Evolutionary conservation across 2,329 filamentous ascomycete genomes (phyloP), one percentile per base, ranked within the genome.

Genomic region (Microdochium trichocladiopsis): DNA sequence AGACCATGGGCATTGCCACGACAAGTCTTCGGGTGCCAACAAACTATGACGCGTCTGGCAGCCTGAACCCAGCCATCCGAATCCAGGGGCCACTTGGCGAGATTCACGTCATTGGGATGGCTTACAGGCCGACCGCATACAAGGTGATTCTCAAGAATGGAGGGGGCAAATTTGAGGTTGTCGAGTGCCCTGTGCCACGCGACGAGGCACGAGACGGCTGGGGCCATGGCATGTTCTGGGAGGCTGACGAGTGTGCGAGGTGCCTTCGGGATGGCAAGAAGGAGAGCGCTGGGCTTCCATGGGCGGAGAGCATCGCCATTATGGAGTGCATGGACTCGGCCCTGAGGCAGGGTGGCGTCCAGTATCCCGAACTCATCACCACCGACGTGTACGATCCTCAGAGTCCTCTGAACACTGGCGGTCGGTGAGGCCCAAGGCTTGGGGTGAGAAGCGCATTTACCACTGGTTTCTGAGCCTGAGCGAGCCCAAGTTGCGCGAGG

Each of bases 161-260:
- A 48, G 74, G 69, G 25, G 74, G 73, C 49, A 69, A 73, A 43
- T 65, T 74, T 25, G 76, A 81, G 60, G 67, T 75, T 12, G 71
- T 82, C 50, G 72, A 79, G 58, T 79, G 73, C 62, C 76, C 78
- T 12, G 75, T 81, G 45, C 79, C 80, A 41, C 64, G 66, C 52
- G 79, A 83, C 60, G 60, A 68, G 23, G 72, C 69, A 57, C 70
- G 74, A 28, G 64, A 70, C 24, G 58, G 63, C 57, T 77, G 72
- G 71, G 90, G 89, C 11, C 86, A 90, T 57, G 90, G 90, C 49
- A 94, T 95, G 88, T 94, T 90, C 72, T 93, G 86, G 86, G 87
- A 92, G 67, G 89, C 89, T 1, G 88, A 92, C 66, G 88, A 90
- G 73, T 86, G 82, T 57, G 88, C 86, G 25, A 77, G 84, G 47